Percentiles rank a stretch among this genome's conserved stretches.
phyloP scores from a whole-genome alignment of 2,329 filamentous ascomycete species.

The Fusarium tuaranense region DNA sequence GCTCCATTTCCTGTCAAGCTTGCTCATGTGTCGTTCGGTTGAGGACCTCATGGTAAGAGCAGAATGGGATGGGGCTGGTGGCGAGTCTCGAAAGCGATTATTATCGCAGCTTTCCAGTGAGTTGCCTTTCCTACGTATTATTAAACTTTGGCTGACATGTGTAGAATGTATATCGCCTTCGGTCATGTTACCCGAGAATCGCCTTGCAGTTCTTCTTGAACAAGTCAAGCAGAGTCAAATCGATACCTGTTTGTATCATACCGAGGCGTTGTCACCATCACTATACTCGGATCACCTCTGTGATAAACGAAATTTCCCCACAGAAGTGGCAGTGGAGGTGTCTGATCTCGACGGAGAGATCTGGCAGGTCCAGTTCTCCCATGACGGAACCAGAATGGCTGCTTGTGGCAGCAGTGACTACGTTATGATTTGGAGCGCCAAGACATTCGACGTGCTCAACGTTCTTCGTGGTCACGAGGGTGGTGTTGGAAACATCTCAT shows the following conservation, averaged over 20 bases:
- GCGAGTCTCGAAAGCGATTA: conserved; percentile 78
- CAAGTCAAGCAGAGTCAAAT: conserved; percentile 89
- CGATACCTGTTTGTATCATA: conserved; percentile 88
- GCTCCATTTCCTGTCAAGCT: conserved; percentile 85
- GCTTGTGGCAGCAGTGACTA: conserved; percentile 81
- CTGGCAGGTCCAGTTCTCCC: conserved; percentile 92
- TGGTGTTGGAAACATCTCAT: conserved; percentile 84
- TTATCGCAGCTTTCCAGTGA: conserved; percentile 87
- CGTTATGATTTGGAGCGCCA: conserved; percentile 86
- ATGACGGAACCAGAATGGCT: conserved; percentile 85
- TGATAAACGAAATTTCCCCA: conserved; percentile 82
- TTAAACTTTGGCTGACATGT: background rate
- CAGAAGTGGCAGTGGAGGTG: conserved; percentile 77
- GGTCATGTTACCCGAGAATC: conserved; percentile 95
- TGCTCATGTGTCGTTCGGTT: conserved; percentile 87
- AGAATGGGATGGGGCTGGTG: conserved; percentile 85
- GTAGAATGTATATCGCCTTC: conserved; percentile 91
- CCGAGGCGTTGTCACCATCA: conserved; percentile 80
- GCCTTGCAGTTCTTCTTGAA: conserved; percentile 82
- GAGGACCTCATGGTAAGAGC: conserved; percentile 83
- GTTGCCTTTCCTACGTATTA: conserved; percentile 42
- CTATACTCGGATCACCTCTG: conserved; percentile 91
- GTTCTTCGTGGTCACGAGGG: conserved; percentile 73
- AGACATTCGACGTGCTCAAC: conserved; percentile 73
- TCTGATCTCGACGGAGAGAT: conserved; percentile 83